Conservation (phyloP, 164 flowering plant genomes). For the Euptelea pleiosperma region DNA sequence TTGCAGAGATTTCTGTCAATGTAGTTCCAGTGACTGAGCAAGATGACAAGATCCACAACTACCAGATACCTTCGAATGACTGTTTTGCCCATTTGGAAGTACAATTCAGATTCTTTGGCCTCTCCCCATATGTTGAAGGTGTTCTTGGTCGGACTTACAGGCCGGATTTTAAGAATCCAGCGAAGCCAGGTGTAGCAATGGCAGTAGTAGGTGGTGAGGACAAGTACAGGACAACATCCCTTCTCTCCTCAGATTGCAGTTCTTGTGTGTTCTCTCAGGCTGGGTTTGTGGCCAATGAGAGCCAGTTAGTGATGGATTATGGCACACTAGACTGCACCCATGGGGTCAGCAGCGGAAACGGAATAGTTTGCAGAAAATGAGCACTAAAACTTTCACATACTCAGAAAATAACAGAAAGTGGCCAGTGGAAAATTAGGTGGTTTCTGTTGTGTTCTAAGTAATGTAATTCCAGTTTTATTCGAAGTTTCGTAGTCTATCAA, state of each 20-base stretch:
- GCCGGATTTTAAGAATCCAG: constrained; percentile 60
- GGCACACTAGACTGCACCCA: constrained; percentile 50
- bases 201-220: constrained; percentile 76
- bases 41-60: constrained; percentile 49
- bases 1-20: constrained; percentile 39
- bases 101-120: constrained; percentile 55
- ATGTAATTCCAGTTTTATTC: too few species aligned
- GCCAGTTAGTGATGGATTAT: constrained; percentile 25
- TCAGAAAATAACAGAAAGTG: not conserved
- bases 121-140: constrained; percentile 66
- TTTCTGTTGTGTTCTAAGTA: not conserved
- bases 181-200: constrained; percentile 73
- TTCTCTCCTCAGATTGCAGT: constrained; percentile 48
- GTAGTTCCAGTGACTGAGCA: constrained; percentile 42
- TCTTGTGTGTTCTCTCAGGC: constrained; percentile 47
- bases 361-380: constrained; percentile 64
- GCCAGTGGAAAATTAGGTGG: not conserved
- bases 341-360: constrained; percentile 39
- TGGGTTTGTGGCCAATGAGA: constrained; percentile 16
- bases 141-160: constrained; percentile 71
- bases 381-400: not conserved
- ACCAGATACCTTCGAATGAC: constrained; percentile 60
- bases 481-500: too few species aligned
- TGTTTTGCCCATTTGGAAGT: constrained; percentile 80
- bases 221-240: constrained; percentile 51